Conservation (phyloP, 2,329 filamentous ascomycete genomes). For the Lachnellula arida region DNA sequence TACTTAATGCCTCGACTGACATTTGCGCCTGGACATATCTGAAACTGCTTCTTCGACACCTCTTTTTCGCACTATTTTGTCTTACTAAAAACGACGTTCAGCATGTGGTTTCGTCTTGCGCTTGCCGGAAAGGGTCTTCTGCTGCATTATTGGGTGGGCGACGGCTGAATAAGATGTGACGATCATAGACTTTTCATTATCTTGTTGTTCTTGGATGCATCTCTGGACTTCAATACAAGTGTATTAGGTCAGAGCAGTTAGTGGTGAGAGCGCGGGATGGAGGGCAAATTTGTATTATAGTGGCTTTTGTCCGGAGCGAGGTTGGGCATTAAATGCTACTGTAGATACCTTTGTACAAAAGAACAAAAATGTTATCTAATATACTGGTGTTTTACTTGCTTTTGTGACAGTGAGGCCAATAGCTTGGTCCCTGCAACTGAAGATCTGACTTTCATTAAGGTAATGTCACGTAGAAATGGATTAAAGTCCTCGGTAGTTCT, state of each 20-base stretch:
- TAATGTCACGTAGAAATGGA: too few species aligned
- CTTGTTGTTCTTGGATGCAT: slow-evolving; percentile 17
- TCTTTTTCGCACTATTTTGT: slow-evolving; percentile 26
- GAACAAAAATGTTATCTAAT: slow-evolving; percentile 8
- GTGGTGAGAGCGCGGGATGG: slow-evolving; percentile 1
- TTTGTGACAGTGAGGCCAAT: too few species aligned
- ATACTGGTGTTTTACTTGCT: background rate
- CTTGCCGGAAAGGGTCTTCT: slow-evolving; percentile 11
- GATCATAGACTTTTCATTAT: slow-evolving; percentile 26
- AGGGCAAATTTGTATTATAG: slow-evolving; percentile 25
- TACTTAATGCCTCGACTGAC: slow-evolving; percentile 23
- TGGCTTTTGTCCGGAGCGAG: slow-evolving; percentile 16
- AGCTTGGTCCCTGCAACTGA: too few species aligned
- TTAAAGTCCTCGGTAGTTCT: too few species aligned
- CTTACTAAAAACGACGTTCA: slow-evolving; percentile 24
- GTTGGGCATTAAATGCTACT: slow-evolving; percentile 20
- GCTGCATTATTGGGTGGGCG: slow-evolving; percentile 21
- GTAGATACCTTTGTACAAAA: slow-evolving; percentile 28
- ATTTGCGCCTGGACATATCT: slow-evolving; percentile 17
- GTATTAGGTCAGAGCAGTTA: slow-evolving; percentile 13
- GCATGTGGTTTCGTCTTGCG: slow-evolving; percentile 1
- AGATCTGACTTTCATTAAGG: too few species aligned
- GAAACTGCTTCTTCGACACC: slow-evolving; percentile 11
- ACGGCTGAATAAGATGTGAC: slow-evolving; percentile 20
- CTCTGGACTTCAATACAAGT: slow-evolving; percentile 20